Conservation (phyloP, 2,329 filamentous ascomycete genomes). For the Purpureocillium takamizusanense region DNA sequence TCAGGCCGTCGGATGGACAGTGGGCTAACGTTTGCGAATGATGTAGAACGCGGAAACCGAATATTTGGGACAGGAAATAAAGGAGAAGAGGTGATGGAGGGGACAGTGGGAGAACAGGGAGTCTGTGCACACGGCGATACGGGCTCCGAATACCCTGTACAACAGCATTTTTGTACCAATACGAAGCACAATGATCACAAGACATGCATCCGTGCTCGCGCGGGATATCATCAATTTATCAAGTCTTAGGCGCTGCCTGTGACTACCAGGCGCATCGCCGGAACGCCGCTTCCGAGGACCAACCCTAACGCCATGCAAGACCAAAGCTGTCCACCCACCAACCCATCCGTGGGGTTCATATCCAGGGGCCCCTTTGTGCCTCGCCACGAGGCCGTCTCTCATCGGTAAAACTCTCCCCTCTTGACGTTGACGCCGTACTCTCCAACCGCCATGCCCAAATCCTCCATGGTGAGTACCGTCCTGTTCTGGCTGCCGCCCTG, state of each 20-base stretch:
- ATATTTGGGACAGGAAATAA: slow-evolving; percentile 39
- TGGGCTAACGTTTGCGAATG: slow-evolving; percentile 1
- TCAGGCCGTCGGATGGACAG: neutral
- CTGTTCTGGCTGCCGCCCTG: slow-evolving; percentile 82
- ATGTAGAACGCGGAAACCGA: slow-evolving; percentile 47
- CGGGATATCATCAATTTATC: neutral
- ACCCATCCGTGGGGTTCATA: no score
- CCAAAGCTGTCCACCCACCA: neutral
- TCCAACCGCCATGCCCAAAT: slow-evolving; percentile 92
- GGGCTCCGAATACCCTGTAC: slow-evolving; percentile 12
- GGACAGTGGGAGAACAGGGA: slow-evolving; percentile 9
- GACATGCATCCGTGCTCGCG: neutral
- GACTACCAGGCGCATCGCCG: neutral
- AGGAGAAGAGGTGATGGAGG: neutral
- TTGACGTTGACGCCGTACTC: slow-evolving; percentile 98
- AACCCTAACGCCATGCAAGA: no score
- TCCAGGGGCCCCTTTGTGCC: neutral
- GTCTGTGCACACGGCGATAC: slow-evolving; percentile 8
- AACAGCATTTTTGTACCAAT: slow-evolving; percentile 18
- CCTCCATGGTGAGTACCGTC: slow-evolving; percentile 97
- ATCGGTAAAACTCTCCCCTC: slow-evolving; percentile 93
- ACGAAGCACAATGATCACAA: slow-evolving; percentile 5
- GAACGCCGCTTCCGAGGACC: slow-evolving; percentile 2
- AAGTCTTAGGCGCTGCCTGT: no score
- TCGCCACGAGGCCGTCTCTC: neutral